These are phyloP conservation scores for Hygrocybe coccinea DNA, from an alignment of 768 basidiomycete species.

Conservation along the genomic window DNA sequence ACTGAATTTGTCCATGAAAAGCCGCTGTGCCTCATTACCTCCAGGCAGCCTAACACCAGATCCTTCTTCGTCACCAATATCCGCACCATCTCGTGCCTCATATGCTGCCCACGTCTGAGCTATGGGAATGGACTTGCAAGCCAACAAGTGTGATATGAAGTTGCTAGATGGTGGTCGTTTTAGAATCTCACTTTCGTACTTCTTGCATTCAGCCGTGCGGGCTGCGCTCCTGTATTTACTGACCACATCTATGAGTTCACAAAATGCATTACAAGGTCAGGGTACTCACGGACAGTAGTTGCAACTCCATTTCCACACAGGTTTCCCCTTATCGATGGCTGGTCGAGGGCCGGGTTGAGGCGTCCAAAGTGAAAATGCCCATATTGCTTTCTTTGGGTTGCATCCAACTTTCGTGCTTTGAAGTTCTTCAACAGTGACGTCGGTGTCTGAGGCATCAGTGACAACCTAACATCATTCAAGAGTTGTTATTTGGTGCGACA, in stretches of 20 bases:
- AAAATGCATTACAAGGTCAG: not conserved
- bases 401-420: not conserved
- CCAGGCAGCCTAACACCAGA: not conserved
- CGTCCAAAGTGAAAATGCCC: conserved; percentile 1
- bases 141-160: not conserved
- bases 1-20: not conserved
- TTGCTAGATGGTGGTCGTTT: not conserved
- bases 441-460: not conserved
- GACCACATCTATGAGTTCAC: no score
- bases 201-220: not conserved
- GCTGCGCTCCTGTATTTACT: not conserved
- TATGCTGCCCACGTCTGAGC: not conserved
- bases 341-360: no score
- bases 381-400: not conserved
- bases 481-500: no score
- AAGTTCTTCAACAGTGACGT: not conserved
- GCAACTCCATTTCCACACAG: not conserved
- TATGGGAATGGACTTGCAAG: not conserved
- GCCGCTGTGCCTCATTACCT: not conserved
- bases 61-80: not conserved
- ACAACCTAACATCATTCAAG: no score
- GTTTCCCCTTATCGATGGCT: not conserved
- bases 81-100: not conserved
- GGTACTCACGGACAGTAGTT: not conserved
- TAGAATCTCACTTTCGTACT: not conserved